Conservation (phyloP, 495 filamentous ascomycete genomes). For the Daldinia vernicosa region DNA sequence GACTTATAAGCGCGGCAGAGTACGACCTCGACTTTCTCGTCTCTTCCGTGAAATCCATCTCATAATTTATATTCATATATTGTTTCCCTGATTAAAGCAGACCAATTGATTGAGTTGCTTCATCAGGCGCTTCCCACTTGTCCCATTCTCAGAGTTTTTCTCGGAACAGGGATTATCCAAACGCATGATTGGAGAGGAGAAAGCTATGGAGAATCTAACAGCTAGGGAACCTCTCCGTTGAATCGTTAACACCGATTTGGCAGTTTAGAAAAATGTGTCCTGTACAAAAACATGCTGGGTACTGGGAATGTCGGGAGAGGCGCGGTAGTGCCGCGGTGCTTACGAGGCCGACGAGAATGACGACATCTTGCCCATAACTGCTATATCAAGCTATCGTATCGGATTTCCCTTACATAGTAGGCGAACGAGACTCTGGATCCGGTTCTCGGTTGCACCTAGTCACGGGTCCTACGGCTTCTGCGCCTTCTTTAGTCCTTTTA, state of each 20-base stretch:
- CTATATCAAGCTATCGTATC: slow-evolving; percentile 27
- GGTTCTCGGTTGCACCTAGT: slow-evolving; percentile 26
- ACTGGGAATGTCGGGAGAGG: slow-evolving; percentile 29
- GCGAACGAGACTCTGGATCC: slow-evolving; percentile 29
- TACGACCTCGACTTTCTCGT: neutral
- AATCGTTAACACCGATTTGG: slow-evolving; percentile 25
- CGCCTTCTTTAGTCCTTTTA: slow-evolving; percentile 12
- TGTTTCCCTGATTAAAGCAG: slow-evolving; percentile 28
- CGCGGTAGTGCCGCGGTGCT: slow-evolving; percentile 27
- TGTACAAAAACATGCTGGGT: slow-evolving; percentile 26
- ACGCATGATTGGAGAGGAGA: slow-evolving; percentile 33
- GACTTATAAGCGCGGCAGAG: neutral
- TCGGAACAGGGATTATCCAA: slow-evolving; percentile 31
- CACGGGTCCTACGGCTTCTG: slow-evolving; percentile 23
- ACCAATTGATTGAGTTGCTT: slow-evolving; percentile 36
- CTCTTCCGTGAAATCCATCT: slow-evolving; percentile 14
- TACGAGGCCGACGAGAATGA: slow-evolving; percentile 40
- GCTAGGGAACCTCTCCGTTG: slow-evolving; percentile 8
- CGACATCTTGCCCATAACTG: slow-evolving; percentile 35
- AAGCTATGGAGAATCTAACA: slow-evolving; percentile 30
- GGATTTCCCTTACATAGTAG: slow-evolving; percentile 26
- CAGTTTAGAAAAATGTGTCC: slow-evolving; percentile 33
- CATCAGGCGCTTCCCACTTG: slow-evolving; percentile 38
- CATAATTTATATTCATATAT: slow-evolving; percentile 35
- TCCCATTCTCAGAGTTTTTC: slow-evolving; percentile 26